These are phyloP conservation scores for Trichosporon sp. DNA, from an alignment of 1,284 basidiomycete species.

Conservation along the genomic window DNA sequence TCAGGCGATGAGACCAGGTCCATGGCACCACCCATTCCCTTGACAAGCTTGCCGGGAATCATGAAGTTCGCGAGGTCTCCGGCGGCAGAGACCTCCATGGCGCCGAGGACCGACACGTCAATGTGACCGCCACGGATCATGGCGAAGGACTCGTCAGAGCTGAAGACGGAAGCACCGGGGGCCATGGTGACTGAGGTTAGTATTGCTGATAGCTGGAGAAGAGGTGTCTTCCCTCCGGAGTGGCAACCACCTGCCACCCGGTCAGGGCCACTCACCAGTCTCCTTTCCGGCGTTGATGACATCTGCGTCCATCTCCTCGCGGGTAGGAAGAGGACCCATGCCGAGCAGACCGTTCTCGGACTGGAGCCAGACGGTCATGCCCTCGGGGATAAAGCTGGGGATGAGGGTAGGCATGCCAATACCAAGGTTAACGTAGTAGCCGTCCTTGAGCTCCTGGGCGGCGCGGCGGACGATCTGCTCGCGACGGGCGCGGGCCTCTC, in stretches of 20 bases:
- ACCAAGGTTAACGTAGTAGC: slow-evolving; percentile 70
- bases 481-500: slow-evolving; percentile 48
- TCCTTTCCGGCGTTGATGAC: slow-evolving; percentile 95
- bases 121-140: slow-evolving; percentile 97
- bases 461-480: slow-evolving; percentile 68
- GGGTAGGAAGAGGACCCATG: slow-evolving; percentile 88
- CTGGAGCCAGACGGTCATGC: slow-evolving; percentile 80
- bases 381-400: slow-evolving; percentile 69
- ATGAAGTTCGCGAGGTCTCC: slow-evolving; percentile 95
- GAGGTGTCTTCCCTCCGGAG: too few relatives aligned
- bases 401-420: slow-evolving; percentile 92
- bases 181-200: slow-evolving; percentile 61
- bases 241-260: neutral
- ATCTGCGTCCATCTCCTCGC: slow-evolving; percentile 81
- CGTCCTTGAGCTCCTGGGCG: slow-evolving; percentile 83
- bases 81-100: slow-evolving; percentile 83
- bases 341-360: slow-evolving; percentile 89
- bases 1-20: slow-evolving; percentile 90
- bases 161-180: slow-evolving; percentile 87
- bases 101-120: slow-evolving; percentile 80
- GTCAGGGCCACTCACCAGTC: slow-evolving; percentile 49
- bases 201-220: too few relatives aligned
- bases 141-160: slow-evolving; percentile 58
- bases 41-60: slow-evolving; percentile 88
- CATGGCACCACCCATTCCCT: slow-evolving; percentile 93